These are phyloP conservation scores for Blakeslea trispora DNA, from an alignment of 371 early-diverging fungal species.

Conservation along the genomic window DNA sequence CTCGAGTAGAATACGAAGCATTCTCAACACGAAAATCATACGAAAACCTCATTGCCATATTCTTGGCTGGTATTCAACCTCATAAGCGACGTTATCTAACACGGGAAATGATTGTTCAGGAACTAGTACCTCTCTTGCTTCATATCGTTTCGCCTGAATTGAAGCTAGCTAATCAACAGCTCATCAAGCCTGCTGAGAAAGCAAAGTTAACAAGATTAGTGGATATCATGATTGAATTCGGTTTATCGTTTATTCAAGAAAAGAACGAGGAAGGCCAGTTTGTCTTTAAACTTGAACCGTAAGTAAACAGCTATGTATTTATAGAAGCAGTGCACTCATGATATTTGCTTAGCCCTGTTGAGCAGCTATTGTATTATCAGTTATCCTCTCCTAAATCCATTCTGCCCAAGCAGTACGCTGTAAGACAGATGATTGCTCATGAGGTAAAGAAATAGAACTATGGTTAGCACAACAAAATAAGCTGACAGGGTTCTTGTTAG, in stretches of 20 bases:
- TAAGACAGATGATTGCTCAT: slow-evolving; percentile 77
- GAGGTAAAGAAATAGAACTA: slow-evolving; percentile 55
- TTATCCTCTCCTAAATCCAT: slow-evolving; percentile 38
- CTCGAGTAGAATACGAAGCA: slow-evolving; percentile 73
- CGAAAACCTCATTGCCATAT: slow-evolving; percentile 56
- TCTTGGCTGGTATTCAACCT: slow-evolving; percentile 56
- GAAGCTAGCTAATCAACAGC: slow-evolving; percentile 70
- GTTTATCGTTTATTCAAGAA: slow-evolving; percentile 73
- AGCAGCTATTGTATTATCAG: slow-evolving; percentile 52
- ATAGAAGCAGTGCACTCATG: background rate
- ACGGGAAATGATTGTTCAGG: slow-evolving; percentile 50
- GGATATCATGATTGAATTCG: slow-evolving; percentile 73
- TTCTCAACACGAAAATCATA: slow-evolving; percentile 56
- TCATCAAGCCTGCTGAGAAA: slow-evolving; percentile 74
- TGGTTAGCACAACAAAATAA: background rate
- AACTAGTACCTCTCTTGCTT: slow-evolving; percentile 68
- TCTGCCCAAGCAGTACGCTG: slow-evolving; percentile 67
- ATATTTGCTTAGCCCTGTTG: slow-evolving; percentile 54
- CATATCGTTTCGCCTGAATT: slow-evolving; percentile 79
- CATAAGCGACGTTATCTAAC: slow-evolving; percentile 50
- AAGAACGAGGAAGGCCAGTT: slow-evolving; percentile 70
- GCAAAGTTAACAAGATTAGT: slow-evolving; percentile 64
- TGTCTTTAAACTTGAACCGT: slow-evolving; percentile 80
- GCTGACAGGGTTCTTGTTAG: slow-evolving; percentile 25
- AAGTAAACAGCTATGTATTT: slow-evolving; percentile 25